Conservation (phyloP, 1,139 yeast genomes). For the Eremothecium gossypii region DNA sequence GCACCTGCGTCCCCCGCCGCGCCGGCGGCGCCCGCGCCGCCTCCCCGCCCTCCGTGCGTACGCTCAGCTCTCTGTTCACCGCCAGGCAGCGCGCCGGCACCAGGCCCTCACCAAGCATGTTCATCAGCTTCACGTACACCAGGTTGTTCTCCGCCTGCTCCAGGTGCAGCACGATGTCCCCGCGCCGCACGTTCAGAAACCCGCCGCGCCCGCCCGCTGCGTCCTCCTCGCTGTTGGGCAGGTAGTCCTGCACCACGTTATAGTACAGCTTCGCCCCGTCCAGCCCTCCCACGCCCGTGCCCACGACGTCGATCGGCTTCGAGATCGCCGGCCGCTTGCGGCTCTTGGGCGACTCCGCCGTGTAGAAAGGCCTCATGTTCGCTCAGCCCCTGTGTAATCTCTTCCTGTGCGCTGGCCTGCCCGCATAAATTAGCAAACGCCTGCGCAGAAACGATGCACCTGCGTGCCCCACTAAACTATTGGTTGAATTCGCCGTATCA, state of each 20-base stretch:
- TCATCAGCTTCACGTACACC: conserved; percentile 16
- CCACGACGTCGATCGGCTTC: background rate
- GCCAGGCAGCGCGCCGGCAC: conserved; percentile 16
- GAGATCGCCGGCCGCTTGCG: background rate
- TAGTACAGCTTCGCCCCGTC: conserved; percentile 3
- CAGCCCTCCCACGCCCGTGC: background rate
- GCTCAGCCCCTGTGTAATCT: background rate
- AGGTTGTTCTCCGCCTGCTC: conserved; percentile 10
- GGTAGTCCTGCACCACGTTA: conserved; percentile 10
- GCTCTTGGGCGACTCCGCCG: background rate
- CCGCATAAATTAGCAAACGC: too few species aligned
- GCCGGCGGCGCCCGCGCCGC: background rate
- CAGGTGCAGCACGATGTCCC: conserved; percentile 18
- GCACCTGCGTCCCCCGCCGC: background rate
- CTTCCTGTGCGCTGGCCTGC: background rate
- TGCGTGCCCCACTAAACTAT: too few species aligned
- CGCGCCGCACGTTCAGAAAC: conserved; percentile 12
- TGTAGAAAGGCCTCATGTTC: background rate
- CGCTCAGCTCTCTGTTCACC: conserved; percentile 12
- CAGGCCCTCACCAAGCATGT: conserved; percentile 18
- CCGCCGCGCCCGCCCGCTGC: background rate
- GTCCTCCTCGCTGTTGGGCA: conserved; percentile 6
- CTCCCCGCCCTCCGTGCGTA: background rate
- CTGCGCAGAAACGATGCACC: too few species aligned
- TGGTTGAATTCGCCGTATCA: too few species aligned